A percentile compares a stretch with the other conserved stretches of the same genome.
Conservation (phyloP, 2,329 filamentous ascomycete genomes). For the Grosmannia huntii region DNA sequence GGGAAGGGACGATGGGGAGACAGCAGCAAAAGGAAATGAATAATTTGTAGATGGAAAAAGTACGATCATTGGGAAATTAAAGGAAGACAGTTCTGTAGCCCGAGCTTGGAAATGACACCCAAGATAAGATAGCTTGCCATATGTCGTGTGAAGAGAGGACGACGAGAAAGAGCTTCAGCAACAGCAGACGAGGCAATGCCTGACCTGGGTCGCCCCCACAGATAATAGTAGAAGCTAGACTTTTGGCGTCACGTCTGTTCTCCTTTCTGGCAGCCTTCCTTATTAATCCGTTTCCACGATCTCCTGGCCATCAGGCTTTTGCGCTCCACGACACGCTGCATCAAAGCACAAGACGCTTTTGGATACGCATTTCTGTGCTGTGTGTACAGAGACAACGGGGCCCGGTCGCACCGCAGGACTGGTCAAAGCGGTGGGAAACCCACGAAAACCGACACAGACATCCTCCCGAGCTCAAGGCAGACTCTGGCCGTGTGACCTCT, state of each 20-base stretch:
- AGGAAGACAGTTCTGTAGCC: too few species aligned
- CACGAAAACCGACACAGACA: neutral
- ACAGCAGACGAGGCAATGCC: neutral
- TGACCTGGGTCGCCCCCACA: neutral
- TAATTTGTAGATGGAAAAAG: neutral
- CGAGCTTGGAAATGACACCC: neutral
- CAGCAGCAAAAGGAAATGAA: neutral
- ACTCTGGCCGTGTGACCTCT: neutral
- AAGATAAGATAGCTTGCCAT: neutral
- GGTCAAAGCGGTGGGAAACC: neutral
- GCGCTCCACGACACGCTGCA: neutral
- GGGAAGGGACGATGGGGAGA: neutral
- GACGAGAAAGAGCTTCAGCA: neutral
- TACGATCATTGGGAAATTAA: neutral
- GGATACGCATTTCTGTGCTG: neutral
- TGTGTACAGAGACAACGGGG: neutral
- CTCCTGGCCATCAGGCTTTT: neutral
- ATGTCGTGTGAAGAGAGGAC: neutral
- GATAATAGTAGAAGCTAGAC: neutral
- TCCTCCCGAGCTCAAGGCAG: neutral
- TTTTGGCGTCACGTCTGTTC: neutral
- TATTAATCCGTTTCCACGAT: neutral
- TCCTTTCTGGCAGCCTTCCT: neutral
- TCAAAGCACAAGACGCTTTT: neutral
- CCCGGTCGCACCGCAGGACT: neutral